A percentile compares a stretch with the other conserved stretches of the same genome.
These are phyloP conservation scores for Moelleriella libera DNA, from an alignment of 2,329 filamentous ascomycete species.

Conservation along the genomic window DNA sequence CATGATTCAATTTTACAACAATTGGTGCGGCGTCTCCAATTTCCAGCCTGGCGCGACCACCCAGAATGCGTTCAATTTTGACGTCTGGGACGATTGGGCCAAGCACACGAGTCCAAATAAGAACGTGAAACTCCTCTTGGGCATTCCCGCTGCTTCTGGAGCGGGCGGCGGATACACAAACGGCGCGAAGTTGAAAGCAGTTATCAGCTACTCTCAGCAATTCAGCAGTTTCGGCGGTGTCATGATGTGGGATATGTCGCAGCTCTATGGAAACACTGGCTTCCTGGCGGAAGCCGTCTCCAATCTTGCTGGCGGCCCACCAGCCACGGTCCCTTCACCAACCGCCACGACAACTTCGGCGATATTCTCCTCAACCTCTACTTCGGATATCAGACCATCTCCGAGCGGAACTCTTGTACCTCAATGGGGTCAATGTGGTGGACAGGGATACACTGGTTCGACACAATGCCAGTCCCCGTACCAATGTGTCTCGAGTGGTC, in stretches of 20 bases:
- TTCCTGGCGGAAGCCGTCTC: slow-evolving; percentile 33
- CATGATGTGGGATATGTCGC: slow-evolving; percentile 57
- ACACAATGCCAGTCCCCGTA: slow-evolving; percentile 10
- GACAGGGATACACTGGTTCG: slow-evolving; percentile 9
- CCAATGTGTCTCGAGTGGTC: slow-evolving; percentile 7
- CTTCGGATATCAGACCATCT: slow-evolving; percentile 3
- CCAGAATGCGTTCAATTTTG: slow-evolving; percentile 46
- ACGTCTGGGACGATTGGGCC: slow-evolving; percentile 53
- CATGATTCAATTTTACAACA: slow-evolving; percentile 57
- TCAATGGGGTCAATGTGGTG: slow-evolving; percentile 12
- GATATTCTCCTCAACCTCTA: not conserved
- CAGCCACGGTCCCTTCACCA: not conserved
- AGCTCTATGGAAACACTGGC: slow-evolving; percentile 42
- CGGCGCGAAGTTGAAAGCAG: slow-evolving; percentile 27
- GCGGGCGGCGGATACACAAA: slow-evolving; percentile 42
- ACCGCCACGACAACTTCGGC: not conserved
- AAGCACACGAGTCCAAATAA: slow-evolving; percentile 38
- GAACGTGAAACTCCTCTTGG: slow-evolving; percentile 46
- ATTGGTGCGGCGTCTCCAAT: slow-evolving; percentile 44
- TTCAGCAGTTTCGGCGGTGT: slow-evolving; percentile 51
- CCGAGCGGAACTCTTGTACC: slow-evolving; percentile 8
- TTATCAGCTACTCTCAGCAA: slow-evolving; percentile 37
- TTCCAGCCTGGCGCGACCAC: slow-evolving; percentile 28
- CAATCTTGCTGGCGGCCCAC: slow-evolving; percentile 12
- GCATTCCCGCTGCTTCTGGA: slow-evolving; percentile 39